These are phyloP conservation scores for Blastobotrys muscicola DNA, from an alignment of 805 yeast genomes.

Conservation along the genomic window DNA sequence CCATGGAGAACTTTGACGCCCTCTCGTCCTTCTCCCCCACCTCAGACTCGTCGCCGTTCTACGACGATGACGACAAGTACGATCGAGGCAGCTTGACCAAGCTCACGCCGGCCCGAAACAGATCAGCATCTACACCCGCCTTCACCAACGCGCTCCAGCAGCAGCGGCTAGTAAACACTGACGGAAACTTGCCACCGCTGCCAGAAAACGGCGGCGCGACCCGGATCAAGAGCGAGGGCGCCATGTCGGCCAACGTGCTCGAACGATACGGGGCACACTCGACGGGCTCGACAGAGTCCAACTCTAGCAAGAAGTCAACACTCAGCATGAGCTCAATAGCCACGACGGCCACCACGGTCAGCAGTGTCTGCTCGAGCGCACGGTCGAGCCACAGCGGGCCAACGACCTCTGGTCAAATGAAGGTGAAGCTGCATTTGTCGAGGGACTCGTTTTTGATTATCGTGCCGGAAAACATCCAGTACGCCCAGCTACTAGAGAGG, in stretches of 20 bases:
- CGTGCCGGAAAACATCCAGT: constrained; percentile 44
- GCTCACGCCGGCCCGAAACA: constrained; percentile 3
- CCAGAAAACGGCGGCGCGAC: constrained; percentile 1
- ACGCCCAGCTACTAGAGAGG: constrained; percentile 45
- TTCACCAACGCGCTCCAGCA: constrained; percentile 2
- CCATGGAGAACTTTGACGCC: too few species aligned
- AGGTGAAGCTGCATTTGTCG: constrained; percentile 26
- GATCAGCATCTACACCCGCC: constrained; percentile 10
- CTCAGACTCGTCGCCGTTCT: too few species aligned
- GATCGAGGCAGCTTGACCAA: too few species aligned
- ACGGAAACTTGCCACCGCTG: constrained; percentile 5
- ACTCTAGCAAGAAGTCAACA: constrained; percentile 1
- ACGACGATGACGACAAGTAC: too few species aligned
- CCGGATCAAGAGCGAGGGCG: constrained; percentile 15
- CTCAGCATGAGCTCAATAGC: constrained; percentile 1
- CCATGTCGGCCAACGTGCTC: constrained; percentile 1
- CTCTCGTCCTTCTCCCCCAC: too few species aligned
- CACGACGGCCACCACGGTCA: constrained; percentile 1
- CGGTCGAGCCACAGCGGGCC: constrained; percentile 6
- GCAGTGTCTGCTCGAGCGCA: neutral
- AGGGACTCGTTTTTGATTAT: constrained; percentile 50
- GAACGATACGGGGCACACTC: neutral
- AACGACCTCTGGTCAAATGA: constrained; percentile 18
- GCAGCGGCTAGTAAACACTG: neutral
- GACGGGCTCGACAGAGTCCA: neutral